Evolutionary conservation across 331 rosid genomes (phyloP), one percentile per base, ranked within the genome.

Genomic region (Malus hybrid): DNA sequence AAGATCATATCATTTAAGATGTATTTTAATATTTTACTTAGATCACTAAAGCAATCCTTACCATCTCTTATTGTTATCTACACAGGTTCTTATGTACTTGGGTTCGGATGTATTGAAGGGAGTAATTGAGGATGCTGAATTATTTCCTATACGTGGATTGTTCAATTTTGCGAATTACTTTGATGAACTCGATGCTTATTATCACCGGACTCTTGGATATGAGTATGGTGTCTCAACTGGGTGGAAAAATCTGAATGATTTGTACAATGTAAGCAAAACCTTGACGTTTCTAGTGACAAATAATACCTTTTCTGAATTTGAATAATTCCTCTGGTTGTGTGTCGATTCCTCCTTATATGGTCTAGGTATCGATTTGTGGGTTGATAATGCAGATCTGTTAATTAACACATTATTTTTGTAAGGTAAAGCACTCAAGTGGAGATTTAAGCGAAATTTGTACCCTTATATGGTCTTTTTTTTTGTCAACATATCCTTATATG

Each of bases 131-230:
- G 81, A 85, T 60, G 99, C 99, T 22, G 97, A 92, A 73, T 78
- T 95, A 83, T 95, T 82, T 84, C 99, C 99, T 19, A 92, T 95
- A 68, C 89, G 97, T 34, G 99, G 99, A 69, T 87, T 95, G 90
- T 95, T 95, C 82, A 84, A 62, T 78, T 95, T 95, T 82, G 80
- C 81, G 78, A 85, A 89, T 71, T 95, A 85, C 86, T 95, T 89
- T 79, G 91, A 87, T 55, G 99, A 50, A 86, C 87, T 95, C 63
- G 88, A 95, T 76, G 96, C 97, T 64, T 95, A 95, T 80, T 95
- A 92, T 82, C 77, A 92, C 80, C 88, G 82, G 70, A 86, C 87
- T 65, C 69, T 80, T 67, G 93, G 96, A 80, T 82, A 84, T 74
- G 99, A 92, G 36, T 65, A 70, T 70, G 99, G 99, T 58, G 66